Percentiles rank a stretch among this genome's conserved stretches.
phyloP scores from a whole-genome alignment of 2,329 filamentous ascomycete genomes.

The Fusarium pseudograminearum region DNA sequence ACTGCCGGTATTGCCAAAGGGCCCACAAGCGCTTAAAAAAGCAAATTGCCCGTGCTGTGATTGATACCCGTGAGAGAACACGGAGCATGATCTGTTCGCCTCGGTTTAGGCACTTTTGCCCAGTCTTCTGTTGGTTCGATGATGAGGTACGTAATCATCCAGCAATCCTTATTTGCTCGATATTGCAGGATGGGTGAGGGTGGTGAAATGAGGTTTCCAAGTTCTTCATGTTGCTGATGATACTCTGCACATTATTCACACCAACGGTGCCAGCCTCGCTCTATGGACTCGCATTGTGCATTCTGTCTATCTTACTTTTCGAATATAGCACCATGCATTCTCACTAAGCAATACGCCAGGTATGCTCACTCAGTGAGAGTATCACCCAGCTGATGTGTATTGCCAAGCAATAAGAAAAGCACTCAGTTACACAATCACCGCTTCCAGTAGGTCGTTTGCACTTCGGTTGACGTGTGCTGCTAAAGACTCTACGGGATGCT shows the following conservation, averaged over 20 bases:
- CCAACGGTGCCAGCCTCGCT: not conserved
- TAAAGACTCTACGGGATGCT: not conserved
- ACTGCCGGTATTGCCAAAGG: slow-evolving; percentile 41
- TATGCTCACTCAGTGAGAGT: not conserved
- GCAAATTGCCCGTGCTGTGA: slow-evolving; percentile 36
- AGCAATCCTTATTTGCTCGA: not conserved
- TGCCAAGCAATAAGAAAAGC: not conserved
- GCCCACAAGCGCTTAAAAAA: slow-evolving; percentile 34
- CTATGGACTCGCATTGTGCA: not conserved
- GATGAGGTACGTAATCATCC: slow-evolving; percentile 9
- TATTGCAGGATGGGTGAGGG: slow-evolving; percentile 1
- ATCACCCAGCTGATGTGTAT: not conserved
- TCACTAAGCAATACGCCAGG: not conserved
- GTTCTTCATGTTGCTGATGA: not conserved
- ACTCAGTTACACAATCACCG: not conserved
- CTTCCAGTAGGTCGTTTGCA: not conserved
- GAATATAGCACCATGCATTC: not conserved
- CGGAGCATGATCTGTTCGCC: slow-evolving; percentile 31
- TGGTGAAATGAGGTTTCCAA: not conserved
- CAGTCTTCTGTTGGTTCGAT: slow-evolving; percentile 20
- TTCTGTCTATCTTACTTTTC: not conserved
- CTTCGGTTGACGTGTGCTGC: not conserved
- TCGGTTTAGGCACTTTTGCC: slow-evolving; percentile 16
- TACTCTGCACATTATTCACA: not conserved
- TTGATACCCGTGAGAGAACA: slow-evolving; percentile 36